Evolutionary conservation across 78 protist species (phyloP).

Genomic region (Polysphondylium violaceum): DNA sequence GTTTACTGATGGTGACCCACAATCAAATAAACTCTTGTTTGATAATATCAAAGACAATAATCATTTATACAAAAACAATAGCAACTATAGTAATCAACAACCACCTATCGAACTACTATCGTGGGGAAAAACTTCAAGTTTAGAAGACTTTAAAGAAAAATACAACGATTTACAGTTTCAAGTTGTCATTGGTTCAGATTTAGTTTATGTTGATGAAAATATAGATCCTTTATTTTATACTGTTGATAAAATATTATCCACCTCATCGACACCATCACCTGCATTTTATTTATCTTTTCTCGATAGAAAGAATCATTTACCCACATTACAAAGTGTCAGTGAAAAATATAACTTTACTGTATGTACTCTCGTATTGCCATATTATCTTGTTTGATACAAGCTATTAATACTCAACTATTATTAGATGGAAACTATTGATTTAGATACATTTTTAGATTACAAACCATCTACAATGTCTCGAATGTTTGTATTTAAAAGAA

Average conservation of each 20-base stretch:
- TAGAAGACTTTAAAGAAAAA: neutral
- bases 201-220: constrained; percentile 21
- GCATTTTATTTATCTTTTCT: constrained; percentile 59
- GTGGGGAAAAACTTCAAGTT: constrained; percentile 36
- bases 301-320: constrained; percentile 72
- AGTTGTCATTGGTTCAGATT: constrained; percentile 17
- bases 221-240: constrained; percentile 66
- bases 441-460: constrained; percentile 6
- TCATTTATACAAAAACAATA: neutral
- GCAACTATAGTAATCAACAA: too few relatives aligned
- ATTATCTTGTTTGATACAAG: neutral
- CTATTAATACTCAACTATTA: neutral
- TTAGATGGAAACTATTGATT: constrained; percentile 8
- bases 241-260: constrained; percentile 16
- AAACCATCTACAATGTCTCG: constrained; percentile 19
- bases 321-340: constrained; percentile 28
- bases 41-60: constrained; percentile 13
- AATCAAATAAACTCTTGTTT: neutral
- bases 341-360: constrained; percentile 38
- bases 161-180: neutral
- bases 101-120: neutral
- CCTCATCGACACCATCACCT: neutral
- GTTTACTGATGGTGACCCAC: constrained; percentile 45
- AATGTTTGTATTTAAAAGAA: constrained; percentile 61
- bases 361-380: neutral